Evolutionary conservation across 208 protist genomes (phyloP).

Genomic region (Trypanosoma lewisi): DNA sequence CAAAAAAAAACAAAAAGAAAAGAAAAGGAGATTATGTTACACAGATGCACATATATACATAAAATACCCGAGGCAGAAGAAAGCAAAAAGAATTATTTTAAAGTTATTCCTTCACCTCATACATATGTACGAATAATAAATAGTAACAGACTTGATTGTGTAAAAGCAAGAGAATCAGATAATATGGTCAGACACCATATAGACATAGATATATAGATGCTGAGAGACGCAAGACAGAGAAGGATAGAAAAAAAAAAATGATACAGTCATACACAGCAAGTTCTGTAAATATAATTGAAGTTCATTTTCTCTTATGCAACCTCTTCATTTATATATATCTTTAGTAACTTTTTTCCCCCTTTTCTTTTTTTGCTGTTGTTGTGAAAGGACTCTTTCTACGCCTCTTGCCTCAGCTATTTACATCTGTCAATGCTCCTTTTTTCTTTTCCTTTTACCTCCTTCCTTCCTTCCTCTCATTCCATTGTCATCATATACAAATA

Average conservation of each 20-base stretch:
- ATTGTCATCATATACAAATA: not conserved
- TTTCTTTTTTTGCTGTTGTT: not conserved
- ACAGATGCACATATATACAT: too few species aligned
- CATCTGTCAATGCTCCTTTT: not conserved
- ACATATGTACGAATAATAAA: too few species aligned
- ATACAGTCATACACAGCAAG: not conserved
- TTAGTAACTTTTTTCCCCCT: not conserved
- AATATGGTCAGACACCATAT: not conserved
- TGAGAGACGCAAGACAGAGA: too few species aligned
- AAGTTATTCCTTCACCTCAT: too few species aligned
- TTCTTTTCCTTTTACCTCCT: not conserved
- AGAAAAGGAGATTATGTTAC: not conserved
- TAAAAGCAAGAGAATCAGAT: not conserved
- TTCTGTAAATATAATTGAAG: not conserved
- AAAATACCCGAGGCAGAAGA: too few species aligned
- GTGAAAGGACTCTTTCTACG: not conserved
- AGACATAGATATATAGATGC: not conserved
- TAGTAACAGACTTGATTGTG: too few species aligned
- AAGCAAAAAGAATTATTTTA: too few species aligned
- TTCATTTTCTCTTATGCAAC: not conserved
- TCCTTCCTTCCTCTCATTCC: not conserved
- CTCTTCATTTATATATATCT: not conserved
- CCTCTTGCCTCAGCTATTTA: not conserved
- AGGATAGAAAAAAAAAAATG: not conserved
- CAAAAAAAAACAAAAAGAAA: slow-evolving; percentile 6